Evolutionary conservation across 352 stramenopile species (phyloP).

Genomic region (Phytophthora idaei): DNA sequence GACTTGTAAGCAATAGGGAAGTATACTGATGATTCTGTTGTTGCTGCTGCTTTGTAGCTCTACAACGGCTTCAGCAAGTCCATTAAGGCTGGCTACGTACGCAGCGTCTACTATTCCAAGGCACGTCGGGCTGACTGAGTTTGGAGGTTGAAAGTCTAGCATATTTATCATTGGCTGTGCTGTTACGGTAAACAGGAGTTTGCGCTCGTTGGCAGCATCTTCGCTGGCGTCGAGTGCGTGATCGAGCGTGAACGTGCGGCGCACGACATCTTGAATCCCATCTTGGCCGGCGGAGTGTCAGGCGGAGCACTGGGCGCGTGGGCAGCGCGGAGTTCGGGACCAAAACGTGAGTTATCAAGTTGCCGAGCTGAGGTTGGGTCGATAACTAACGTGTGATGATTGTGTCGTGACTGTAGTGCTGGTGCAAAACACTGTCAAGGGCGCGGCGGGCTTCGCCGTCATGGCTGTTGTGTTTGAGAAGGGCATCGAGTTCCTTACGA

Average conservation of each 20-base stretch:
- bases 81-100: conserved; percentile 72
- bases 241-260: conserved; percentile 83
- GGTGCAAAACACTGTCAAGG: conserved; percentile 73
- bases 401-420: conserved; percentile 50
- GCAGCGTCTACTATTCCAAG: conserved; percentile 90
- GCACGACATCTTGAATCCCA: conserved; percentile 80
- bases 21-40: conserved; percentile 1
- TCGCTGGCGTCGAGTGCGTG: conserved; percentile 80
- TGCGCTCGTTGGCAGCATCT: conserved; percentile 79
- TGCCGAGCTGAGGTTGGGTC: not conserved
- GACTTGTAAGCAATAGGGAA: not conserved
- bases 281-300: conserved; percentile 73
- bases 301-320: conserved; percentile 71
- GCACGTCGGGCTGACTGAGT: conserved; percentile 24
- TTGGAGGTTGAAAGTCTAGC: not conserved
- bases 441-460: conserved; percentile 74
- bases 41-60: conserved; percentile 45
- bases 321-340: conserved; percentile 66
- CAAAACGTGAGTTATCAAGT: conserved; percentile 51
- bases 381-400: not conserved
- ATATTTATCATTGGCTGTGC: not conserved
- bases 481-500: conserved; percentile 67
- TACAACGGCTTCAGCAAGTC: conserved; percentile 88
- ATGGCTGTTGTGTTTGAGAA: conserved; percentile 90
- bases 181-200: conserved; percentile 67